Evolutionary conservation across 352 stramenopile genomes (phyloP), one percentile per base, ranked within the genome.

Genomic region (Blastocystis sp.): DNA sequence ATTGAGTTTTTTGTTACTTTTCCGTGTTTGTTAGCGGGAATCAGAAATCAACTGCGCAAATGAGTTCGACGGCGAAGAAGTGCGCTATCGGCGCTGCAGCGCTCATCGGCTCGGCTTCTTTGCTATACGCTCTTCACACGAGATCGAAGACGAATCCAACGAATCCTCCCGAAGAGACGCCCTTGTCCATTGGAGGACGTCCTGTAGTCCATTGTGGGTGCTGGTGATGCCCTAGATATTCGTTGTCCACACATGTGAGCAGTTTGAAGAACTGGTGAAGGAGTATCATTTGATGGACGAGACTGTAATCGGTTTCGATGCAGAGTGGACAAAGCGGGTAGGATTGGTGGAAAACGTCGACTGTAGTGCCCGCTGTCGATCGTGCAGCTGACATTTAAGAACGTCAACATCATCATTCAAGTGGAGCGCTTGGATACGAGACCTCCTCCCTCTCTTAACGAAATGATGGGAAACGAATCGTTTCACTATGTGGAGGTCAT

Each of bases 361-460:
- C 59, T 37, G 55, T 85, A 85, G 74, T 69, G 24, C 39, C 74
- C 74, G 41, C 35, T 85, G 2, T 85, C 74, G 74, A 85, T 85
- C 33, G 29, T 85, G 2, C 74, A 85, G 33, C 61, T 85, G 3
- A 67, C 74, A 6, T 85, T 85, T 45, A 16, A 24, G 0, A 85
- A 67, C 26, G 74, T 85, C 13, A 85, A 85, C 74, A 85, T 85
- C 24, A 85, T 85, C 26, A 85, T 85, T 33, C 74, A 85, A 50
- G 74, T 85, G 26, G 31, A 16, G 55, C n/a, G 26, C 4, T 4
- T 85, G 51, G 74, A 85, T 85, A 24, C 35, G 16, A 3, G 67
- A n/a, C 74, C 74, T 45, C 74, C 74, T 60, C 74, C 74, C 4
- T 85, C 74, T 69, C 74, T 85, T 12, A 85, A 85, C 37, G 55